Percentiles rank a stretch among this genome's conserved stretches.
phyloP scores from a whole-genome alignment of 352 stramenopile species.

The Phytopythium sindhum region DNA sequence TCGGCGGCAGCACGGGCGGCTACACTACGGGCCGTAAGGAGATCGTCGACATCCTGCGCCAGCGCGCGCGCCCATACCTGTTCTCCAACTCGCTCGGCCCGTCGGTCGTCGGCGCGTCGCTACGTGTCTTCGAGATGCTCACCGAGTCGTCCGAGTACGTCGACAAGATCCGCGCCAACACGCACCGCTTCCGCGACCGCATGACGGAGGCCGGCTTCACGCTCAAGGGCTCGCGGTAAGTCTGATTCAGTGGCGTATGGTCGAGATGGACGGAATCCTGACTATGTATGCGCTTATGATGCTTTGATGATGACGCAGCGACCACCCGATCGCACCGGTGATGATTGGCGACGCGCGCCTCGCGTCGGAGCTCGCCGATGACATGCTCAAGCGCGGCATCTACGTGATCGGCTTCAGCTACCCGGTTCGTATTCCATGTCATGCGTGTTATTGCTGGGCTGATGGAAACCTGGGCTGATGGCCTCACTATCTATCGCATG shows the following conservation, averaged over 20 bases:
- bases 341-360: constrained; percentile 92
- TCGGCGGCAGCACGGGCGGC: constrained; percentile 90
- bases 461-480: not conserved
- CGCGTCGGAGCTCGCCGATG: constrained; percentile 86
- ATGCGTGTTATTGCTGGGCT: not conserved
- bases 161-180: constrained; percentile 87
- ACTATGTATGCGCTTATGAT: constrained; percentile 4
- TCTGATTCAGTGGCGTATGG: not conserved
- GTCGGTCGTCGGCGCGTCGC: constrained; percentile 90
- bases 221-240: constrained; percentile 77
- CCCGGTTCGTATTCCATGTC: constrained; percentile 47
- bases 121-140: constrained; percentile 94
- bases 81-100: constrained; percentile 93
- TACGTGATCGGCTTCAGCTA: constrained; percentile 96
- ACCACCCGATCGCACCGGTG: constrained; percentile 89
- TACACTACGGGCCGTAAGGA: constrained; percentile 91
- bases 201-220: constrained; percentile 91
- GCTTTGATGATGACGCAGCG: constrained; percentile 25
- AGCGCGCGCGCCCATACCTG: constrained; percentile 90
- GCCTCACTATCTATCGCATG: not conserved
- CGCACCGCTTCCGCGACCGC: constrained; percentile 89
- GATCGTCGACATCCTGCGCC: constrained; percentile 89
- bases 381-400: constrained; percentile 91
- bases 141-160: constrained; percentile 81
- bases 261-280: not conserved